These are phyloP conservation scores for Crithidia acanthocephali DNA, from an alignment of 208 protist species.

Conservation along the genomic window DNA sequence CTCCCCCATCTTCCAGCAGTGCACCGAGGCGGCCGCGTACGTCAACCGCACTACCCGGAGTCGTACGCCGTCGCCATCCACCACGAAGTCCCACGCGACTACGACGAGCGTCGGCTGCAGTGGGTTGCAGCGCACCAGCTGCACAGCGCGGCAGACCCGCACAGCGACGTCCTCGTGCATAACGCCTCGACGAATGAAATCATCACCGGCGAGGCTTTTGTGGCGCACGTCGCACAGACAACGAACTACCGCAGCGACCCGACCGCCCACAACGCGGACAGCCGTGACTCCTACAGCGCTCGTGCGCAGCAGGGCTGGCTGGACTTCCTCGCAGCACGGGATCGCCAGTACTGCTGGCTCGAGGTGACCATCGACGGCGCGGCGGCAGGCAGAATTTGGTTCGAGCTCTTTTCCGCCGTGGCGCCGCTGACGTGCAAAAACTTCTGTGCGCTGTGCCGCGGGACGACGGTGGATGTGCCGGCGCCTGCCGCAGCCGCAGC, in stretches of 20 bases:
- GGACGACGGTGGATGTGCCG: slow-evolving; percentile 45
- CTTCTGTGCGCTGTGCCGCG: slow-evolving; percentile 91
- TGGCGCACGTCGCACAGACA: slow-evolving; percentile 35
- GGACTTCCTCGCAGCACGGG: slow-evolving; percentile 59
- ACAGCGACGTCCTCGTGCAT: slow-evolving; percentile 37
- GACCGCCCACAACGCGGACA: slow-evolving; percentile 18
- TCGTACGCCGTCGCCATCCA: slow-evolving; percentile 56
- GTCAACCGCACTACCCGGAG: slow-evolving; percentile 58
- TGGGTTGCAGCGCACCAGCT: slow-evolving; percentile 19
- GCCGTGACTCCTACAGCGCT: slow-evolving; percentile 74
- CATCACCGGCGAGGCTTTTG: slow-evolving; percentile 53
- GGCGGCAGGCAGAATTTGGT: slow-evolving; percentile 62
- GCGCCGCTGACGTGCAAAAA: slow-evolving; percentile 92
- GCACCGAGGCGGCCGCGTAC: slow-evolving; percentile 75
- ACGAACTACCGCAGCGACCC: slow-evolving; percentile 60
- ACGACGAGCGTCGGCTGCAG: slow-evolving; percentile 43
- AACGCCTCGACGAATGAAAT: slow-evolving; percentile 17
- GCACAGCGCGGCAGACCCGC: not conserved
- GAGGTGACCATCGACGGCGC: slow-evolving; percentile 47
- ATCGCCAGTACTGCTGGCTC: slow-evolving; percentile 87
- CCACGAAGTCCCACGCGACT: slow-evolving; percentile 71
- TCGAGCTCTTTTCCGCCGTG: slow-evolving; percentile 89
- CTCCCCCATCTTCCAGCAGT: slow-evolving; percentile 68
- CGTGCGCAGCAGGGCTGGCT: slow-evolving; percentile 57
- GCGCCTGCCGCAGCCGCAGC: no score